Conservation (phyloP, 1,284 basidiomycete species). For the Moesziomyces parantarcticus region DNA sequence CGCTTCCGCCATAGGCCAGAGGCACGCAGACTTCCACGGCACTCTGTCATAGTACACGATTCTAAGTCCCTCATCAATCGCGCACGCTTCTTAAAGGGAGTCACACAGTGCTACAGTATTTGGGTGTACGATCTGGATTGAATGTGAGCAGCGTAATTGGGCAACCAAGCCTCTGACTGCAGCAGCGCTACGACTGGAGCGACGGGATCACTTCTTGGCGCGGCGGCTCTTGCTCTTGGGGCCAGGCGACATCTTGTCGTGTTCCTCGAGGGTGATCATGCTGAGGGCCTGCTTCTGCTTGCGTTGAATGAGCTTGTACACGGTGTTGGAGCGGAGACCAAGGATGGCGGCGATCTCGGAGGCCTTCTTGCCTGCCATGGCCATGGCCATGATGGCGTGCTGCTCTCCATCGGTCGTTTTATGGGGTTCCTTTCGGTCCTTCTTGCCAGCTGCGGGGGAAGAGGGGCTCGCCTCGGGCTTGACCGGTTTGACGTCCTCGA, state of each 20-base stretch:
- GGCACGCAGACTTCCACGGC: too few species aligned
- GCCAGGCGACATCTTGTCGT: background rate
- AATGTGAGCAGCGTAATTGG: too few species aligned
- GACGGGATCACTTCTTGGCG: background rate
- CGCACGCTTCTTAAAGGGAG: too few species aligned
- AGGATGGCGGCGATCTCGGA: constrained; percentile 6
- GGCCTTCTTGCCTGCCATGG: constrained; percentile 1
- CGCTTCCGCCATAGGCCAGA: too few species aligned
- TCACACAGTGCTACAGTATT: too few species aligned
- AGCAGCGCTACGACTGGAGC: background rate
- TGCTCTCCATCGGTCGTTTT: constrained; percentile 6
- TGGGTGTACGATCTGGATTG: too few species aligned
- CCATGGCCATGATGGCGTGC: constrained; percentile 13
- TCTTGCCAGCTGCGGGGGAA: background rate
- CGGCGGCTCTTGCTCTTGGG: background rate
- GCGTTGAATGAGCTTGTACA: constrained; percentile 5
- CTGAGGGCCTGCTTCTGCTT: constrained; percentile 3
- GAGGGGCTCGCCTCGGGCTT: background rate
- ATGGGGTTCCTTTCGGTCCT: background rate
- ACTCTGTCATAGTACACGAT: too few species aligned
- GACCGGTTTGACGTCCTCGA: background rate
- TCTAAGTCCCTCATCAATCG: too few species aligned
- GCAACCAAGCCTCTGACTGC: background rate
- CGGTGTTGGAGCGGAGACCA: constrained; percentile 8
- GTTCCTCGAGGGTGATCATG: background rate